Percentiles rank a stretch among this genome's conserved stretches.
Evolutionary conservation across 495 filamentous ascomycete species (phyloP).

Genomic region (Annulohypoxylon stygium): DNA sequence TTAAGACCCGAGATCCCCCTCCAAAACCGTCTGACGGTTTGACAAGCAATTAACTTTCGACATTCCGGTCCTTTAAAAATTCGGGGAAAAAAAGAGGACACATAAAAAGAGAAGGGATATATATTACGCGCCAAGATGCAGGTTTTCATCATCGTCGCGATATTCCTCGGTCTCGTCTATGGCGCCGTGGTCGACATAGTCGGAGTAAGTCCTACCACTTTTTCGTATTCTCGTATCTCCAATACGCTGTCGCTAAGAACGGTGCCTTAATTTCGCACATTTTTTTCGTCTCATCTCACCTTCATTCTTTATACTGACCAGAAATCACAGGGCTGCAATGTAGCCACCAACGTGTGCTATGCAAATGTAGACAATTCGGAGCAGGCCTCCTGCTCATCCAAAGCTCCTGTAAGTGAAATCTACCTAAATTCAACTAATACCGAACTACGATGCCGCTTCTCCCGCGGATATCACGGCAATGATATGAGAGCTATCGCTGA

Average conservation of each 20-base stretch:
- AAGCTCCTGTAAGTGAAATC: not conserved
- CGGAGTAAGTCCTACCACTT: not conserved
- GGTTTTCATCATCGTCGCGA: slow-evolving; percentile 10
- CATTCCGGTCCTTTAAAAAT: not conserved
- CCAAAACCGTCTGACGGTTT: slow-evolving; percentile 1
- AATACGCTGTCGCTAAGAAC: not conserved
- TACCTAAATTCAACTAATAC: not conserved
- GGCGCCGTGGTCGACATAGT: slow-evolving; percentile 14
- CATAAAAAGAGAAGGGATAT: not conserved
- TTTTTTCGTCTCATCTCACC: not conserved
- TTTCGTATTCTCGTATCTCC: not conserved
- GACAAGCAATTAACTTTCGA: not conserved
- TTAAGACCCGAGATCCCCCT: not conserved
- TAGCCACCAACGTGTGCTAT: slow-evolving; percentile 13
- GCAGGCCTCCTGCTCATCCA: slow-evolving; percentile 1
- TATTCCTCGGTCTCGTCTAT: slow-evolving; percentile 8
- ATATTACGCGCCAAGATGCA: not conserved
- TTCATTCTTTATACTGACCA: not conserved
- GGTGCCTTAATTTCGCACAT: not conserved
- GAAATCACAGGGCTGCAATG: slow-evolving; percentile 10
- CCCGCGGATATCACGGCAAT: not conserved
- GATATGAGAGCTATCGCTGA: not conserved
- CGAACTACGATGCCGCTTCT: not conserved
- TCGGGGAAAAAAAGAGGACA: not conserved
- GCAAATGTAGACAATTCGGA: slow-evolving; percentile 12